Conservation (phyloP, 2,329 filamentous ascomycete species). For the Aspergillus nomiae region DNA sequence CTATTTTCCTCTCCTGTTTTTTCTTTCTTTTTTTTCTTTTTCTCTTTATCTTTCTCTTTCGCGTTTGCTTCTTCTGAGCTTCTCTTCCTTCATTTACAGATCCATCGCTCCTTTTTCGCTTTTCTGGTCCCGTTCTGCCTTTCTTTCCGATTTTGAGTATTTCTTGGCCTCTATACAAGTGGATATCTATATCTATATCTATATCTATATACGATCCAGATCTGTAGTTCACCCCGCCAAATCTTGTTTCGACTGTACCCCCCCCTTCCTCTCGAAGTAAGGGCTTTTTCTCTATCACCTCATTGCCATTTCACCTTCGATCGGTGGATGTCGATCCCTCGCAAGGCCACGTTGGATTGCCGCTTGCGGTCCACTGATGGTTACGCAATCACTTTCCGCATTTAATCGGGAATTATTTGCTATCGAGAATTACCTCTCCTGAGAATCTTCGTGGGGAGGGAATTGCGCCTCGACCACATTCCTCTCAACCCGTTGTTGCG, state of each 20-base stretch:
- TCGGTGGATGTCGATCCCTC: neutral
- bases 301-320: neutral
- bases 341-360: neutral
- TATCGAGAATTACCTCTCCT: neutral
- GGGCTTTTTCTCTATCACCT: neutral
- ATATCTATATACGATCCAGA: too few species aligned
- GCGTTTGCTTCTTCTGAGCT: neutral
- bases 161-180: too few species aligned
- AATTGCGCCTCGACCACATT: conserved; percentile 15
- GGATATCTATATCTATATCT: too few species aligned
- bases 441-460: conserved; percentile 4
- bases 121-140: too few species aligned
- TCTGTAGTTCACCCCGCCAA: neutral
- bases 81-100: neutral
- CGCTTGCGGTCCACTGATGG: conserved; percentile 3
- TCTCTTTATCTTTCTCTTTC: neutral
- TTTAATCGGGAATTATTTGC: neutral
- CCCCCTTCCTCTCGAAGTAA: neutral
- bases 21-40: neutral
- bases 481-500: neutral
- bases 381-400: conserved; percentile 7
- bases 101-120: neutral
- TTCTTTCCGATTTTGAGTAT: too few species aligned
- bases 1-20: too few species aligned
- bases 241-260: neutral